Conservation (phyloP, 2,329 filamentous ascomycete species). For the Arthrobotrys entomopaga region DNA sequence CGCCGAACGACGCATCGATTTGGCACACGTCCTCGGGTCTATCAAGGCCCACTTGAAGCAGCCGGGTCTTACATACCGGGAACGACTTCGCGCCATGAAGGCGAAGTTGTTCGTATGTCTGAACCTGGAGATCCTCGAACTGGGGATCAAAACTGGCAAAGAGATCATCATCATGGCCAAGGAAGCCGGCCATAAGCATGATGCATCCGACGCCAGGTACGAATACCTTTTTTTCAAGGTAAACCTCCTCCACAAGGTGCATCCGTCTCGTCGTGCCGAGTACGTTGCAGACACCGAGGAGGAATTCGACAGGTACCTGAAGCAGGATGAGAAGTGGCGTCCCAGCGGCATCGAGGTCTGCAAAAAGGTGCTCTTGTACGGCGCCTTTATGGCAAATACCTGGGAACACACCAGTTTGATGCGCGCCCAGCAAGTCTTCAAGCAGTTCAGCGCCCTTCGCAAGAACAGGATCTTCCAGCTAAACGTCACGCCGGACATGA, state of each 20-base stretch:
- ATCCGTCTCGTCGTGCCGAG: neutral
- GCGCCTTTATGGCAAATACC: constrained; percentile 24
- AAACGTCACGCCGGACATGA: constrained; percentile 1
- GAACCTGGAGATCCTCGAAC: constrained; percentile 1
- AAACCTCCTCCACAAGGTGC: constrained; percentile 2
- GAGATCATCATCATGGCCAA: constrained; percentile 14
- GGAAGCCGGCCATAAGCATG: neutral
- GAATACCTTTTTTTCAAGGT: constrained; percentile 35
- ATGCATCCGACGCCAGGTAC: constrained; percentile 16
- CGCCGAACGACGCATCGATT: constrained; percentile 7
- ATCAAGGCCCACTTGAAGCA: neutral
- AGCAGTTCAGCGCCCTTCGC: neutral
- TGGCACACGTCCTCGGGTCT: constrained; percentile 3
- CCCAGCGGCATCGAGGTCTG: neutral
- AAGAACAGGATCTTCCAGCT: constrained; percentile 7
- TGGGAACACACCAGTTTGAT: neutral
- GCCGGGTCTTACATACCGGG: neutral
- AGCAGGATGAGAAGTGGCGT: neutral
- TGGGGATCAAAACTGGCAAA: constrained; percentile 5
- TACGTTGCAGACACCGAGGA: neutral
- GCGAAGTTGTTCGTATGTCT: constrained; percentile 14
- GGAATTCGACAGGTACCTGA: constrained; percentile 3
- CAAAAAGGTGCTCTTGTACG: constrained; percentile 14
- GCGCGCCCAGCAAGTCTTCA: neutral
- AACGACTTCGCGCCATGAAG: neutral